phyloP scores from a whole-genome alignment of 2,329 filamentous ascomycete genomes.

The Chaetomium strumarium region DNA sequence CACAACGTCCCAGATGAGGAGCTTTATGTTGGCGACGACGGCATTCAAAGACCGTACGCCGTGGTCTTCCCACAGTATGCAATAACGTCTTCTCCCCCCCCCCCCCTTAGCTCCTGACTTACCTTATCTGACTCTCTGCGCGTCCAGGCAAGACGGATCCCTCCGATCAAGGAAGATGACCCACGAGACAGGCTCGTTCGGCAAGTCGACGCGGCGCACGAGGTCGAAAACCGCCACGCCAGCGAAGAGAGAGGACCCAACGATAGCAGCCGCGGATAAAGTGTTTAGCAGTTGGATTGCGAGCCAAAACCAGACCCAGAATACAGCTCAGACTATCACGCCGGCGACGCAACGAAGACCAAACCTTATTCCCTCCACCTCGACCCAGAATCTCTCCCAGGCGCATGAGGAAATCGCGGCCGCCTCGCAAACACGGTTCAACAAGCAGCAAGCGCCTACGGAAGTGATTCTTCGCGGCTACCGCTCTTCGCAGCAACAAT shows the following conservation, averaged over 20 bases:
- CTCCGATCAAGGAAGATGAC: constrained; percentile 47
- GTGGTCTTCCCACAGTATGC: constrained; percentile 57
- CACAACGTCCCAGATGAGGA: constrained; percentile 66
- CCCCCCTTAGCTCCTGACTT: too few relatives aligned
- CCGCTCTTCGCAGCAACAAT: constrained; percentile 58
- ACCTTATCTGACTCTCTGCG: neutral
- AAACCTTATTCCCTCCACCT: constrained; percentile 12
- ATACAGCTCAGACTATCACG: constrained; percentile 23
- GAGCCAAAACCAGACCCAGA: constrained; percentile 38
- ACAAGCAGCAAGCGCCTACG: constrained; percentile 43
- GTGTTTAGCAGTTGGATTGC: constrained; percentile 56
- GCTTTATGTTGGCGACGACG: constrained; percentile 60
- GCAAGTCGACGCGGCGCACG: constrained; percentile 59
- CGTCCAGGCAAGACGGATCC: constrained; percentile 47
- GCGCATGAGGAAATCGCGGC: constrained; percentile 32
- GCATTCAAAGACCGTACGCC: constrained; percentile 58
- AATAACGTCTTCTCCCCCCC: neutral
- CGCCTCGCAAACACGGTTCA: constrained; percentile 27
- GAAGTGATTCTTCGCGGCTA: constrained; percentile 87
- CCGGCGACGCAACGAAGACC: constrained; percentile 25
- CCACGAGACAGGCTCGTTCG: constrained; percentile 60
- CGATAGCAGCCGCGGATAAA: constrained; percentile 54
- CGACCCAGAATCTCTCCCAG: constrained; percentile 30
- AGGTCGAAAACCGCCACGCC: constrained; percentile 56
- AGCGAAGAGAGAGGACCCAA: constrained; percentile 55